Conservation (phyloP, 805 yeast species). For the Metschnikowia matae region DNA sequence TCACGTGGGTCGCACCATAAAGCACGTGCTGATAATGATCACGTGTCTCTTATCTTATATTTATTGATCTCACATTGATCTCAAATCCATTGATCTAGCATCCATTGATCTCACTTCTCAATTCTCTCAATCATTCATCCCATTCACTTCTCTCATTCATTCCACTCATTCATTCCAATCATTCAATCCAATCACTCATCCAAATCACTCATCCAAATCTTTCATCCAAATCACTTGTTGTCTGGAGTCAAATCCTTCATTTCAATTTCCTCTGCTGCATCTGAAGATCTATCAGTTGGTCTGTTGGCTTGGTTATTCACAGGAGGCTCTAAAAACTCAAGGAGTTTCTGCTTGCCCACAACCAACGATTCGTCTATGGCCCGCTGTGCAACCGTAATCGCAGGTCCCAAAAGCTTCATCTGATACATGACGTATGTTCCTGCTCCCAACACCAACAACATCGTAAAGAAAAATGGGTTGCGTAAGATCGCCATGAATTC, state of each 20-base stretch:
- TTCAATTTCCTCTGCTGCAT: slow-evolving; percentile 15
- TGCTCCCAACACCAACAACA: slow-evolving; percentile 55
- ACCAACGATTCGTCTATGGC: slow-evolving; percentile 53
- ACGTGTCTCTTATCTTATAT: no score
- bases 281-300: no score
- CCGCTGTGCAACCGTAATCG: slow-evolving; percentile 53
- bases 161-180: no score
- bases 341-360: slow-evolving; percentile 57
- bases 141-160: no score
- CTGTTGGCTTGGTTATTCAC: slow-evolving; percentile 7
- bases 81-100: no score
- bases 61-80: no score
- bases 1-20: neutral
- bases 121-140: neutral
- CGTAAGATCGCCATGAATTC: slow-evolving; percentile 85
- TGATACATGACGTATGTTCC: slow-evolving; percentile 64
- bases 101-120: neutral
- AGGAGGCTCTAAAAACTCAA: slow-evolving; percentile 46
- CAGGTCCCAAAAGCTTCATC: slow-evolving; percentile 74
- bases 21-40: no score
- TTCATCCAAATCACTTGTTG: neutral
- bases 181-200: neutral
- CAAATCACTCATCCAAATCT: neutral
- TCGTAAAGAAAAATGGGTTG: slow-evolving; percentile 75
- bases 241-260: slow-evolving; percentile 10